These are phyloP conservation scores for Combretum micranthum DNA, from an alignment of 345 rosid species.

Conservation along the genomic window DNA sequence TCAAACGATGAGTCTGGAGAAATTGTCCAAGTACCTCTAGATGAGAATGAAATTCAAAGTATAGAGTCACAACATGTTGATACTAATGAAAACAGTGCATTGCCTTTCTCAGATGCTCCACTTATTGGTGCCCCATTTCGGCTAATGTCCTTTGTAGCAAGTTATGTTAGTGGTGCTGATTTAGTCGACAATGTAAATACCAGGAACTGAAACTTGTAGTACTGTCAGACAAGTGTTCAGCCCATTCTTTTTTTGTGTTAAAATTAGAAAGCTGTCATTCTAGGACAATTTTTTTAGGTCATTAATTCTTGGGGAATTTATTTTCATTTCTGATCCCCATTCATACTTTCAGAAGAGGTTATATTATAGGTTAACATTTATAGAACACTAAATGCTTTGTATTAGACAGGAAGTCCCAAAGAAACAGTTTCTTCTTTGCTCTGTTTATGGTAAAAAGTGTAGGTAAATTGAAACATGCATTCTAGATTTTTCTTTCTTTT, in stretches of 20 bases:
- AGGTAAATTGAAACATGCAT: too few relatives aligned
- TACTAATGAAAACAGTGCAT: conserved; percentile 16
- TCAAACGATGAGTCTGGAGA: conserved; percentile 37
- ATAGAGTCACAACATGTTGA: conserved; percentile 35
- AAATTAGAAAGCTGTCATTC: too few relatives aligned
- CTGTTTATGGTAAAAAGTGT: too few relatives aligned
- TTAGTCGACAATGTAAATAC: conserved; percentile 38
- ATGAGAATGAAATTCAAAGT: conserved; percentile 37
- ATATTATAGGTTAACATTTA: too few relatives aligned
- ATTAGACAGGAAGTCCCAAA: too few relatives aligned
- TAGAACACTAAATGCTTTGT: too few relatives aligned
- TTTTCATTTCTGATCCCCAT: too few relatives aligned
- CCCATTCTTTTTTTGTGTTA: background rate
- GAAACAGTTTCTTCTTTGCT: too few relatives aligned
- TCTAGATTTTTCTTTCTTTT: too few relatives aligned
- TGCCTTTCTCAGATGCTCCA: conserved; percentile 67
- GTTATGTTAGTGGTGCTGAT: conserved; percentile 86
- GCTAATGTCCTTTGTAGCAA: conserved; percentile 66
- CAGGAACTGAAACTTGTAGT: background rate
- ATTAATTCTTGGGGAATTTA: too few relatives aligned
- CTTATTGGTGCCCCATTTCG: conserved; percentile 89
- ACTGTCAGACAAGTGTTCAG: background rate
- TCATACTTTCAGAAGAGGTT: too few relatives aligned
- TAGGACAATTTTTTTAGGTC: too few relatives aligned
- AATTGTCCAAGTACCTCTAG: conserved; percentile 62